Evolutionary conservation across 1,139 yeast genomes (phyloP).

Genomic region (Scheffersomyces stambukii): DNA sequence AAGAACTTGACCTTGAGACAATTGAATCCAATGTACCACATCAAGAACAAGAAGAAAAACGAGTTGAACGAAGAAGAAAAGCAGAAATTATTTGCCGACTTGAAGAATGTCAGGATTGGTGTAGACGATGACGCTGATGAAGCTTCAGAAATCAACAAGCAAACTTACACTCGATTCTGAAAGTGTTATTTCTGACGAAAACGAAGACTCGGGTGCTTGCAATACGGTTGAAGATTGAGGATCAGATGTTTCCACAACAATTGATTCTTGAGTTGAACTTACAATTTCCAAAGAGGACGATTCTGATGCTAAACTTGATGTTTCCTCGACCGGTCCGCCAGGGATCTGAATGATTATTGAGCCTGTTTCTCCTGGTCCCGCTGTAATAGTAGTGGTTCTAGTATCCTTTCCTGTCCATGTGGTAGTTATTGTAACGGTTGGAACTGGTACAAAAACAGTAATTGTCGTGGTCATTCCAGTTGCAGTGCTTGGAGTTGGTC

Average conservation of each 20-base stretch:
- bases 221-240: too few relatives aligned
- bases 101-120: slow-evolving; percentile 19
- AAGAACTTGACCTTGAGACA: slow-evolving; percentile 49
- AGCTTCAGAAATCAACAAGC: slow-evolving; percentile 6
- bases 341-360: too few relatives aligned
- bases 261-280: too few relatives aligned
- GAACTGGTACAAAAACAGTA: slow-evolving; percentile 15
- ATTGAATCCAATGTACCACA: slow-evolving; percentile 68
- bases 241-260: too few relatives aligned
- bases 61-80: slow-evolving; percentile 53
- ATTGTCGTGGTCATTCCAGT: slow-evolving; percentile 16
- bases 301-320: too few relatives aligned
- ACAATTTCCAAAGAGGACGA: too few relatives aligned
- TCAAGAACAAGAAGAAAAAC: slow-evolving; percentile 61
- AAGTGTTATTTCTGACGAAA: too few relatives aligned
- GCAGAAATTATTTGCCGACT: slow-evolving; percentile 47
- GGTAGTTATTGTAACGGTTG: slow-evolving; percentile 15
- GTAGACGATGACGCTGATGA: slow-evolving; percentile 12
- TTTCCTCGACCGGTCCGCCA: too few relatives aligned
- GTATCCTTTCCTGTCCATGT: slow-evolving; percentile 13
- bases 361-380: slow-evolving; percentile 11
- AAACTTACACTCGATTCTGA: not conserved
- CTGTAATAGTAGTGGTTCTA: slow-evolving; percentile 11
- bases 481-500: slow-evolving; percentile 17
- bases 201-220: too few relatives aligned